Percentiles rank a stretch among this genome's conserved stretches.
Conservation (phyloP, 495 filamentous ascomycete genomes). For the Zalerion maritima region DNA sequence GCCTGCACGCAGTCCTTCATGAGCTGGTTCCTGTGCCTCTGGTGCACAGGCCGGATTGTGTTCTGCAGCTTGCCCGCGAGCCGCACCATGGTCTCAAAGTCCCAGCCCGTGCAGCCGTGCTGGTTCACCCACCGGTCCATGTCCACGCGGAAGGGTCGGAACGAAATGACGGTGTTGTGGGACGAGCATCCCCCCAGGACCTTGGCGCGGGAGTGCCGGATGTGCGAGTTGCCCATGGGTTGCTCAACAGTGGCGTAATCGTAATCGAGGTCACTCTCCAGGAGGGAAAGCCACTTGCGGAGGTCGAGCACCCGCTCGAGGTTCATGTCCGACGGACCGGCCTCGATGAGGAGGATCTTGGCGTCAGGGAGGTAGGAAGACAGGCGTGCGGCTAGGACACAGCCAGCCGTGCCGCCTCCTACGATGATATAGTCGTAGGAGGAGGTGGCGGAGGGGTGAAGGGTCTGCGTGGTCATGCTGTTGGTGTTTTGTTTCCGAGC, state of each 20-base stretch:
- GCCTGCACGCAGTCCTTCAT: constrained; percentile 72
- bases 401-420: constrained; percentile 72
- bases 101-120: constrained; percentile 59
- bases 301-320: constrained; percentile 45
- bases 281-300: constrained; percentile 62
- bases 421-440: constrained; percentile 75
- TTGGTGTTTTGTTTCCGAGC: neutral
- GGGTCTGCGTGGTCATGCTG: constrained; percentile 46
- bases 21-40: constrained; percentile 63
- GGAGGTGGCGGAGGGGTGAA: constrained; percentile 43
- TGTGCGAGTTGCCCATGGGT: constrained; percentile 69
- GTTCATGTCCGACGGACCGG: constrained; percentile 35
- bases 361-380: constrained; percentile 53
- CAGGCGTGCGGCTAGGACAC: constrained; percentile 52
- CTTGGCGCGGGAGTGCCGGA: constrained; percentile 73
- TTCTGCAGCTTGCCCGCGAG: constrained; percentile 63
- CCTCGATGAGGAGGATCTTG: constrained; percentile 50
- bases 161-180: constrained; percentile 78
- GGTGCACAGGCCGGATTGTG: constrained; percentile 65
- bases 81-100: constrained; percentile 61
- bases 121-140: constrained; percentile 55
- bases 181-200: constrained; percentile 75
- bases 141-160: constrained; percentile 72
- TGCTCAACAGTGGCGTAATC: constrained; percentile 79
- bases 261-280: constrained; percentile 73